Evolutionary conservation across 805 yeast genomes (phyloP), one percentile per base, ranked within the genome.

Genomic region (Myxozyma monticola): DNA sequence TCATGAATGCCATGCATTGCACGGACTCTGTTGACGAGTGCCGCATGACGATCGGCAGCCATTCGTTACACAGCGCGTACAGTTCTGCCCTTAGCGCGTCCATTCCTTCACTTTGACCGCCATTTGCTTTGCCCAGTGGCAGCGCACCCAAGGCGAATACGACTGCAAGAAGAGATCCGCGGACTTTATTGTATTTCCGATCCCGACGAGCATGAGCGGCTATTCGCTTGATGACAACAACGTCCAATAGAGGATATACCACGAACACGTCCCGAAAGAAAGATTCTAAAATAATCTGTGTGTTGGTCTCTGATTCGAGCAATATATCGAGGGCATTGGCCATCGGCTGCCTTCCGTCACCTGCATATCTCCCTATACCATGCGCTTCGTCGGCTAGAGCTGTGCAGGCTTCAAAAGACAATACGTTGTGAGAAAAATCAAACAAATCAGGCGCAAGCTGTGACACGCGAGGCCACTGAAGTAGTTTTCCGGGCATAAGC

Each of bases 401-500:
- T 15, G 6, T 26, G n/a, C 12, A 18, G 6, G 24, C 6, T 18
- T 18, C 26, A 24, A 28, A 28, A 4, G 31, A 21, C n/a, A 44
- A 21, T 22, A 37, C 9, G 20, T 21, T 22, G 35, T 29, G 20
- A 7, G 37, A 31, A 14, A 21, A 35, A 17, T 42, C 39, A 22
- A n/a, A 42, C 8, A 1, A 22, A 4, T 4, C 12, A 2, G 36
- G 31, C 37, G 26, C 9, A 10, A 44, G 28, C 25, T 37, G 20
- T 2, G 45, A 14, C n/a, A 44, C 30, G 20, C n/a, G 22, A 6
- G 48, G 48, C 48, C 48, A 42, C 14, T 33, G 45, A 10, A 42
- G 30, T 14, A 42, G 31, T 2, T 18, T 30, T 34, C 21, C 24
- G 10, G 45, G 45, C 4, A 31, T 37, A 15, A 42, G 25, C 2